Base-by-base conservation (phyloP, 2,329 filamentous ascomycete species). In the Hymenoscyphus albidus region DNA sequence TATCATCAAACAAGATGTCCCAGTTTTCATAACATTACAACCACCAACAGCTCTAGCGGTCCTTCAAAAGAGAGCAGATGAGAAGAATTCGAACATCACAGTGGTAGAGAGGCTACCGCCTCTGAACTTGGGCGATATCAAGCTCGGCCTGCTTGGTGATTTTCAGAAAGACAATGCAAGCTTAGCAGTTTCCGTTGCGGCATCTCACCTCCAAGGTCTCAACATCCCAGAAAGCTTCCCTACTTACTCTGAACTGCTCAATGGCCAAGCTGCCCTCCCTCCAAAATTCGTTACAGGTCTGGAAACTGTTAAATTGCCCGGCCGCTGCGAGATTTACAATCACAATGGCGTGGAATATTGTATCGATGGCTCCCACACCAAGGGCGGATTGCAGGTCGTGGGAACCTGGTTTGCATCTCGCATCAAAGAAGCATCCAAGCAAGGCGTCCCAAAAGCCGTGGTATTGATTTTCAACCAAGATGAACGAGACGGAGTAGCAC, bases 311-410 rank as follows among this genome's bases (percentile, higher is more conserved):
- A 84, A 85, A 3, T 90, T 93, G 80, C 85, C 92, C 32, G 95
- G 93, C 3, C 84, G 95, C 48, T 97, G 93, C 74, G 84, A 89
- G 70, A 77, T 83, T 61, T 82, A 83, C 69, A 70, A 77, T 3
- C 83, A 86, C 65, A 80, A 80, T 2, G 80, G 82, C 44, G 80
- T 96, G 10, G 81, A 82, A 32, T 99, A 93, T 93, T 88, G 92
- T 72, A 85, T 99, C n/a, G 95, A 99, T 73, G 93, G 94, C 9
- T 95, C 93, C 1, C 95, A 99, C 77, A 98, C 94, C 0, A 80
- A 90, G 2, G 94, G 98, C 73, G 97, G 93, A 74, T 88, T 99
- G 62, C 85, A 89, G 70, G 85, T 91, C 69, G 91, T 92, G 2
- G 89, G 88, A 0, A 82, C 84, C 64, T 97, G 93, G 93, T 98